Evolutionary conservation across 1,284 basidiomycete species (phyloP).

Genomic region (Kalmanozyma brasiliensis): DNA sequence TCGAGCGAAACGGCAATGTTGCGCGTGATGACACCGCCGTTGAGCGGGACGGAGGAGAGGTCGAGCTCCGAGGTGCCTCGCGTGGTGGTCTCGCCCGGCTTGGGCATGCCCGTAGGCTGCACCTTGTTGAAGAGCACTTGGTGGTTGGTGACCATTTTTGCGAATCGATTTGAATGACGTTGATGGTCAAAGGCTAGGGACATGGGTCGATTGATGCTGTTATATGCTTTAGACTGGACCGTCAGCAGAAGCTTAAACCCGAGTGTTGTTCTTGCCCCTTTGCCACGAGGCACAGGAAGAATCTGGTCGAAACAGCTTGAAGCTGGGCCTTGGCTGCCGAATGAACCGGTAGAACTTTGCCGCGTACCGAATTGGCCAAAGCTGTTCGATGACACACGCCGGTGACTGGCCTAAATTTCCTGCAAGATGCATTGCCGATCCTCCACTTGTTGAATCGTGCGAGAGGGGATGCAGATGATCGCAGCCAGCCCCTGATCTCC

Average conservation of each 20-base stretch:
- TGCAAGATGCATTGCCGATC: slow-evolving; percentile 30
- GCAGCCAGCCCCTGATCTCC: no score
- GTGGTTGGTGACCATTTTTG: slow-evolving; percentile 49
- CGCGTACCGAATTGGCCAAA: background rate
- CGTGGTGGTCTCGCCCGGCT: slow-evolving; percentile 39
- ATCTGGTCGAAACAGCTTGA: no score
- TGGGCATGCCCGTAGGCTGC: slow-evolving; percentile 35
- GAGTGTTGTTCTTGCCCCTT: no score
- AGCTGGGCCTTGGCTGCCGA: background rate
- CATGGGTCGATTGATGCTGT: no score
- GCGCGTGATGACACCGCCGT: slow-evolving; percentile 40
- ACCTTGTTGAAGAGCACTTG: slow-evolving; percentile 50
- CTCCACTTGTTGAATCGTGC: no score
- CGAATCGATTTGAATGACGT: no score
- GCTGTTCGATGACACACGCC: slow-evolving; percentile 15
- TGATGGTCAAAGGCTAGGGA: no score
- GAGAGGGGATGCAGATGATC: no score
- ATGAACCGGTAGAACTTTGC: slow-evolving; percentile 16
- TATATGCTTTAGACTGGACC: slow-evolving; percentile 1
- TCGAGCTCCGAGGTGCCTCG: slow-evolving; percentile 25
- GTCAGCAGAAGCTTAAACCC: no score
- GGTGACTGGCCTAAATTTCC: background rate
- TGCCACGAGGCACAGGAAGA: no score
- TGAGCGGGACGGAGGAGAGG: slow-evolving; percentile 39
- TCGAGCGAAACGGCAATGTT: slow-evolving; percentile 52